Evolutionary conservation across 139 green algal genomes (phyloP), one percentile per base, ranked within the genome.

Genomic region (Chlorella sorokiniana): DNA sequence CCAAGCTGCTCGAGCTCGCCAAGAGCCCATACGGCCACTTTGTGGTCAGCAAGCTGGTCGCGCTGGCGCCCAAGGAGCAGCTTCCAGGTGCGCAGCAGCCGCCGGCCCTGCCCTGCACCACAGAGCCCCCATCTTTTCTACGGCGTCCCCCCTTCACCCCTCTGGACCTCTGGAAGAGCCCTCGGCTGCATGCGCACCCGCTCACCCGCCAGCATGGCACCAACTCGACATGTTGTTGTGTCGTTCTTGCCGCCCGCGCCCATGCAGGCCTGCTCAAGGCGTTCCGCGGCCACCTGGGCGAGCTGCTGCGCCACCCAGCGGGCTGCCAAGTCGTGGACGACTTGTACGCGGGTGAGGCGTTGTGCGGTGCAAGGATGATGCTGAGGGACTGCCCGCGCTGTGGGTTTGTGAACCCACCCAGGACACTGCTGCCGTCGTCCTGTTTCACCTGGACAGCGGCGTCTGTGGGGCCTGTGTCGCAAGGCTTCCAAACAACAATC

Each of bases 11-110:
- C 41, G 85, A 91, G n/a, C 85, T 98, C 64, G 82, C 90, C 52
- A 94, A 95, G 83, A 91, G 78, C 82, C 93, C 65, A 65, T 97
- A 98, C 75, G 94, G 90, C 23, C 88, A 94, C 81, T 94, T 96
- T 83, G 72, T 97, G 68, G 90, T 97, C 51, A 86, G 84, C 82
- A 96, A 95, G 86, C 88, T 98, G 18, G 87, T 98, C 59, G 56
- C 33, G 35, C 65, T 81, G 35, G 90, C 91, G 33, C 84, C 83
- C 54, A 94, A 94, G 84, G 82, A 91, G 14, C 85, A 94, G 1
- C 70, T 95, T 11, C 63, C 85, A 78, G 91, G 91, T 95, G 40
- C 61, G 22, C 18, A 41, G 37, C 10, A n/a, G 8, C 56, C 0
- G 6, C 29, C 33, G 33, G 6, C 27, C 38, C 27, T 73, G n/a